These are phyloP conservation scores for Dothiorella sarmentorum DNA, from an alignment of 2,329 filamentous ascomycete genomes.

Conservation along the genomic window DNA sequence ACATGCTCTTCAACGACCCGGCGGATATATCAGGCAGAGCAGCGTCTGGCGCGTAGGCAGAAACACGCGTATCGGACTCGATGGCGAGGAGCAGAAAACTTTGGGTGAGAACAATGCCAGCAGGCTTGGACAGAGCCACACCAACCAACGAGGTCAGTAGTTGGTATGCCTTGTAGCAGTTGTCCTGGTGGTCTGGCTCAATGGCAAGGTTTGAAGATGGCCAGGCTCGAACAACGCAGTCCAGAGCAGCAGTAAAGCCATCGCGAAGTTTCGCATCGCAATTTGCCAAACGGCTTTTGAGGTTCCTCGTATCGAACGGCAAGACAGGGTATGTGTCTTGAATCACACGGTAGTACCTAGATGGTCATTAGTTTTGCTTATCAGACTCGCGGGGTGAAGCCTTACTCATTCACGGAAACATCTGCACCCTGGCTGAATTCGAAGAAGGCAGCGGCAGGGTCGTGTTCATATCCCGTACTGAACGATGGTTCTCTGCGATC, in stretches of 20 bases:
- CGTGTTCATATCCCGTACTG: slow-evolving; percentile 20
- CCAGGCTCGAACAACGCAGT: slow-evolving; percentile 33
- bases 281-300: slow-evolving; percentile 32
- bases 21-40: slow-evolving; percentile 28
- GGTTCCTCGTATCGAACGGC: slow-evolving; percentile 29
- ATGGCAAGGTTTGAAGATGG: slow-evolving; percentile 24
- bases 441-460: slow-evolving; percentile 24
- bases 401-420: slow-evolving; percentile 8
- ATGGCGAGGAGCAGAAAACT: slow-evolving; percentile 30
- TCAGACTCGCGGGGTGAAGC: too few relatives aligned
- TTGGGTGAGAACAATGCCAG: slow-evolving; percentile 33
- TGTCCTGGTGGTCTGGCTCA: slow-evolving; percentile 10
- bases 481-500: slow-evolving; percentile 23
- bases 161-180: slow-evolving; percentile 23
- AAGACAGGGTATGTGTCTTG: slow-evolving; percentile 35
- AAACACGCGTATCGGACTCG: slow-evolving; percentile 32
- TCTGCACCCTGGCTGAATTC: slow-evolving; percentile 28
- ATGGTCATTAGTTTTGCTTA: slow-evolving; percentile 19
- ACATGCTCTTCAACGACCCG: slow-evolving; percentile 26
- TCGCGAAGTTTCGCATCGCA: slow-evolving; percentile 36
- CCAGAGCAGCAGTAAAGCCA: slow-evolving; percentile 34
- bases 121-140: slow-evolving; percentile 31
- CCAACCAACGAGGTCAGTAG: slow-evolving; percentile 27
- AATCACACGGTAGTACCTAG: slow-evolving; percentile 36
- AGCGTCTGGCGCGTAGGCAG: slow-evolving; percentile 23